These are phyloP conservation scores for Blastobotrys robertii DNA, from an alignment of 805 yeast genomes.

Conservation along the genomic window DNA sequence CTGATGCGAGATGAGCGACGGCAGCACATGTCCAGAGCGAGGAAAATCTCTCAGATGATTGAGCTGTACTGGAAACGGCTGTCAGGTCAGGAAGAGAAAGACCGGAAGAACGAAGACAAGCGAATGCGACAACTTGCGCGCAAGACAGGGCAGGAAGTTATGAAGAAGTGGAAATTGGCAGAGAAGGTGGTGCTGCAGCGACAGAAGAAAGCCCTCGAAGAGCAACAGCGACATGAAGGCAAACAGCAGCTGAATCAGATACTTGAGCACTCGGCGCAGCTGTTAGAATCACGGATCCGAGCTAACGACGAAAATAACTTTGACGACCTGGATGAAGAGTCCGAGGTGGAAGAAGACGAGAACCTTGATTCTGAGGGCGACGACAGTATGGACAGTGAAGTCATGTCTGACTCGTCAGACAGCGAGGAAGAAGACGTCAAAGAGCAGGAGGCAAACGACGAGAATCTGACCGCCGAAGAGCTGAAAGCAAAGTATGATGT, in stretches of 20 bases:
- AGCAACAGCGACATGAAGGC: conserved; percentile 68
- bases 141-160: conserved; percentile 72
- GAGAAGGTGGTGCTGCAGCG: conserved; percentile 66
- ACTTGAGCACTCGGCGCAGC: conserved; percentile 82
- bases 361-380: conserved; percentile 23
- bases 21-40: conserved; percentile 55
- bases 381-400: conserved; percentile 24
- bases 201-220: conserved; percentile 54
- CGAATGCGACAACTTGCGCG: conserved; percentile 64
- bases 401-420: conserved; percentile 18
- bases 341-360: conserved; percentile 25
- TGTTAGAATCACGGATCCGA: conserved; percentile 64
- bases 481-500: conserved; percentile 19
- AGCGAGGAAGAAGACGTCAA: conserved; percentile 25
- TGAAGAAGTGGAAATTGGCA: conserved; percentile 85
- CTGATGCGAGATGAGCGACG: conserved; percentile 56
- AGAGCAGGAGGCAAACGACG: conserved; percentile 22
- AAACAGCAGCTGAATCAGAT: conserved; percentile 81
- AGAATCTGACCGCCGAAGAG: conserved; percentile 16
- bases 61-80: conserved; percentile 80
- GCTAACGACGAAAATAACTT: conserved; percentile 15
- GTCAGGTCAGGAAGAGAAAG: conserved; percentile 81
- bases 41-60: conserved; percentile 68
- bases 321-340: conserved; percentile 7
- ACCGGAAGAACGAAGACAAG: conserved; percentile 64